A percentile compares a stretch with the other conserved stretches of the same genome.
Evolutionary conservation across 495 filamentous ascomycete species (phyloP).

Genomic region (Pseudoneurospora amorphoporcata): DNA sequence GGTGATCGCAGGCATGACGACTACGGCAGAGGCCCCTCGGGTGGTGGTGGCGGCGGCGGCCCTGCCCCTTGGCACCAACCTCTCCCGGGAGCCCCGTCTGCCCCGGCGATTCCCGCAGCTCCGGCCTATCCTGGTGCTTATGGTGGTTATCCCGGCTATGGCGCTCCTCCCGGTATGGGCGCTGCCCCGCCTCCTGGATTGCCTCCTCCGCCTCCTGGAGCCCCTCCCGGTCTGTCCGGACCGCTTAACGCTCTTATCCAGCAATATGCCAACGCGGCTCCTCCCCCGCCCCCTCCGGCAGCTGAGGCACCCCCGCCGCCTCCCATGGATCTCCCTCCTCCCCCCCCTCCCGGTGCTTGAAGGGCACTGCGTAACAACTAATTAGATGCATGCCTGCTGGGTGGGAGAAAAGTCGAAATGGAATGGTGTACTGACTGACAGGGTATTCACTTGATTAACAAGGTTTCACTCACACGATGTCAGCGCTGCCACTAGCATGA

Average conservation of each 20-base stretch:
- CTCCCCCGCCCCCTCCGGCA: slow-evolving; percentile 43
- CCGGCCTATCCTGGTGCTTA: slow-evolving; percentile 46
- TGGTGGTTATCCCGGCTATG: slow-evolving; percentile 47
- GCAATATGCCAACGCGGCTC: slow-evolving; percentile 50
- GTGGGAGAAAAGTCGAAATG: background rate
- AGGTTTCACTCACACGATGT: background rate
- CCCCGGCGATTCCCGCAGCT: slow-evolving; percentile 38
- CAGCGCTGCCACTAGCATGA: background rate
- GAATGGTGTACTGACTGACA: background rate
- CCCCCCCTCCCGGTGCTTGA: slow-evolving; percentile 52
- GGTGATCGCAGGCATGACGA: slow-evolving; percentile 28
- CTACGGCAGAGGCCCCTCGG: slow-evolving; percentile 9
- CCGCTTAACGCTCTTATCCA: slow-evolving; percentile 55
- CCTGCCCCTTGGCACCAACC: slow-evolving; percentile 62
- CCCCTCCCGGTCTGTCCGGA: slow-evolving; percentile 51
- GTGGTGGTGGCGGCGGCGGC: slow-evolving; percentile 28
- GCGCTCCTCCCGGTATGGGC: slow-evolving; percentile 48
- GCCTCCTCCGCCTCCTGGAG: slow-evolving; percentile 51
- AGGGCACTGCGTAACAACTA: background rate
- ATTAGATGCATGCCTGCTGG: background rate
- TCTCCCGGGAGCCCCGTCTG: slow-evolving; percentile 41
- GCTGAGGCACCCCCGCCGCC: slow-evolving; percentile 63
- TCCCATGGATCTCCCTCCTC: slow-evolving; percentile 66
- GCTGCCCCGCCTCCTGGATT: slow-evolving; percentile 42
- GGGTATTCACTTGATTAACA: background rate